phyloP scores from a whole-genome alignment of 371 early-diverging fungal species.

The Mucor saturninus region DNA sequence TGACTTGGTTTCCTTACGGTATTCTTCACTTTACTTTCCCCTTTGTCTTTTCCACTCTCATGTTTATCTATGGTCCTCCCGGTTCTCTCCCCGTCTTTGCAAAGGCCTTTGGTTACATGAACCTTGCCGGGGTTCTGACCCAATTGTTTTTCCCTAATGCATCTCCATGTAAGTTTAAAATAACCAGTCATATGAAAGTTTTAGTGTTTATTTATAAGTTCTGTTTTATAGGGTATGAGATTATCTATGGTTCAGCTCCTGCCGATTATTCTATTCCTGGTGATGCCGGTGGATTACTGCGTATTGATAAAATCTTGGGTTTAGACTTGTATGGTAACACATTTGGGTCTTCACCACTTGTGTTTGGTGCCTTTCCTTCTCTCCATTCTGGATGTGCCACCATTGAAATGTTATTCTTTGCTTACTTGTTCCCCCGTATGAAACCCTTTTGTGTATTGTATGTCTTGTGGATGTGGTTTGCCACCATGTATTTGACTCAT shows the following conservation, averaged over 20 bases:
- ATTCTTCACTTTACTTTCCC: constrained; percentile 72
- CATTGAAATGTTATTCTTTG: constrained; percentile 65
- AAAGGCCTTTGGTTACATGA: constrained; percentile 72
- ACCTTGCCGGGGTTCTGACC: constrained; percentile 70
- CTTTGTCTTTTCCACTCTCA: constrained; percentile 51
- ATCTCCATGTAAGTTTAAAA: constrained; percentile 71
- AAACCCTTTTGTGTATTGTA: constrained; percentile 56
- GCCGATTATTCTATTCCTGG: constrained; percentile 76
- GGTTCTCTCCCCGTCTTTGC: constrained; percentile 61
- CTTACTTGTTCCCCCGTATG: constrained; percentile 53
- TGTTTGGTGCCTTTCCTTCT: constrained; percentile 81
- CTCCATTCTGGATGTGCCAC: constrained; percentile 77
- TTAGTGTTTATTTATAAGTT: background rate
- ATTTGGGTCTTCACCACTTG: constrained; percentile 75
- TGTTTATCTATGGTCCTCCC: constrained; percentile 59
- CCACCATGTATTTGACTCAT: constrained; percentile 78
- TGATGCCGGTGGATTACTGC: constrained; percentile 71
- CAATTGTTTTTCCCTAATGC: constrained; percentile 74
- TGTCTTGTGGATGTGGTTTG: constrained; percentile 77
- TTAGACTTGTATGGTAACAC: constrained; percentile 66
- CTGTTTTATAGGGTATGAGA: constrained; percentile 61
- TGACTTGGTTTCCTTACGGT: constrained; percentile 78
- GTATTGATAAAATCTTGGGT: constrained; percentile 73
- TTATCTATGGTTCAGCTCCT: constrained; percentile 60
- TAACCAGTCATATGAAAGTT: background rate